Evolutionary conservation across 345 rosid genomes (phyloP).

Genomic region (Xanthoceras sorbifolium): DNA sequence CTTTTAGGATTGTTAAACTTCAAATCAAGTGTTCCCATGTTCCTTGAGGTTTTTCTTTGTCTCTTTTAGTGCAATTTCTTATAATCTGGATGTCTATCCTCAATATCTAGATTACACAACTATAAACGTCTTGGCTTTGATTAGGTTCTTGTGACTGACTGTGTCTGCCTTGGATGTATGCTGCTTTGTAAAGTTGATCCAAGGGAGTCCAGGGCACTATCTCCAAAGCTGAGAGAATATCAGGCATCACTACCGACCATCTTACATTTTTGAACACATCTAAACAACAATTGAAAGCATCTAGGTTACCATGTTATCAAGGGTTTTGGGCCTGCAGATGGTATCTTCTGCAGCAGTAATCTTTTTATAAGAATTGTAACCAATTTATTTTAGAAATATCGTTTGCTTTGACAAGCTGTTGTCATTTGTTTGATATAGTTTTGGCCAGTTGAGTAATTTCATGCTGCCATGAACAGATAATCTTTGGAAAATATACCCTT

Average conservation of each 20-base stretch:
- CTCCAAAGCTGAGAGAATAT: not conserved
- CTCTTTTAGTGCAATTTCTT: not conserved
- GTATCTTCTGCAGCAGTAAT: not conserved
- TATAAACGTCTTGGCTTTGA: not conserved
- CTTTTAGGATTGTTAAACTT: not conserved
- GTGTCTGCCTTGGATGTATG: not conserved
- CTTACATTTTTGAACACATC: not conserved
- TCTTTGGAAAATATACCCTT: not conserved
- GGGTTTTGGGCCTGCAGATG: not conserved
- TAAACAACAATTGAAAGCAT: not conserved
- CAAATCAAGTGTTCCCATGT: not conserved
- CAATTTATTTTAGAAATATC: not conserved
- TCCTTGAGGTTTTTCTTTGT: not conserved
- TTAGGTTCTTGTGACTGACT: not conserved
- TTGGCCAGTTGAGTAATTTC: not conserved
- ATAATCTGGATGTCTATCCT: not conserved
- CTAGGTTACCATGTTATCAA: not conserved
- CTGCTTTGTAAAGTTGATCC: not conserved
- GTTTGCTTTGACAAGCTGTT: not conserved
- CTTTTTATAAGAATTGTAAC: not conserved
- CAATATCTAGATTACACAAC: not conserved
- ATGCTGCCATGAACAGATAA: not conserved
- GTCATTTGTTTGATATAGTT: not conserved
- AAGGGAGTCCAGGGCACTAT: not conserved
- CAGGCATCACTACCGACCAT: not conserved